Conservation (phyloP, 768 basidiomycete species). For the Panaeolus cyanescens region DNA sequence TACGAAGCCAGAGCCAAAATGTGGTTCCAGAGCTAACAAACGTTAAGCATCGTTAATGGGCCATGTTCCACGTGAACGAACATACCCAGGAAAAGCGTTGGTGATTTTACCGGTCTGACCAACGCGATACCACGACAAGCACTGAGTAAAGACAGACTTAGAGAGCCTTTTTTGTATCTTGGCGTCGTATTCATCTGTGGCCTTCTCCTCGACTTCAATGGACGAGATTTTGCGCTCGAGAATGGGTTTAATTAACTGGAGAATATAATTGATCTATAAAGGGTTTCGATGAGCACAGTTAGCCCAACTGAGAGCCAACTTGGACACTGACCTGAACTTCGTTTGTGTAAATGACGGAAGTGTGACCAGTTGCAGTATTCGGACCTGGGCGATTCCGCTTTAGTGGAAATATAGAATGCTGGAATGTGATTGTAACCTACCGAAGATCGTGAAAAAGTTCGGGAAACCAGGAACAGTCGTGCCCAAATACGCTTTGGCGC, state of each 20-base stretch:
- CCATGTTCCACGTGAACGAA: not conserved
- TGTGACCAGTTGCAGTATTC: conserved; percentile 45
- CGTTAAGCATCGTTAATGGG: too few species aligned
- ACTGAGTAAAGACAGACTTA: conserved; percentile 33
- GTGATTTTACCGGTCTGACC: conserved; percentile 36
- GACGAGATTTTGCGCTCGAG: conserved; percentile 32
- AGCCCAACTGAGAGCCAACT: too few species aligned
- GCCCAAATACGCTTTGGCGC: conserved; percentile 46
- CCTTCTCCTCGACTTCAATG: conserved; percentile 35
- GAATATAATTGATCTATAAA: conserved; percentile 41
- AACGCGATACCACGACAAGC: conserved; percentile 43
- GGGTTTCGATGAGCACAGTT: not conserved
- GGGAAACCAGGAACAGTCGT: conserved; percentile 47
- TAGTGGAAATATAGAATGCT: too few species aligned
- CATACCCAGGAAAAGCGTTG: conserved; percentile 39
- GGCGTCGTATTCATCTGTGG: conserved; percentile 39
- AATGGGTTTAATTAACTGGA: conserved; percentile 42
- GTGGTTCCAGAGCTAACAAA: not conserved
- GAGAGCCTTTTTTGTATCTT: conserved; percentile 36
- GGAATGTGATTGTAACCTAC: too few species aligned
- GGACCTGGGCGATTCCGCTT: conserved; percentile 42
- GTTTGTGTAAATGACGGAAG: conserved; percentile 42
- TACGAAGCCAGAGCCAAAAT: conserved; percentile 2
- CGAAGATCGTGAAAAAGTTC: conserved; percentile 43
- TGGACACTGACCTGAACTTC: conserved; percentile 38